Base-by-base conservation (phyloP, 306 rosid genomes). In the Glycine tomentella region DNA sequence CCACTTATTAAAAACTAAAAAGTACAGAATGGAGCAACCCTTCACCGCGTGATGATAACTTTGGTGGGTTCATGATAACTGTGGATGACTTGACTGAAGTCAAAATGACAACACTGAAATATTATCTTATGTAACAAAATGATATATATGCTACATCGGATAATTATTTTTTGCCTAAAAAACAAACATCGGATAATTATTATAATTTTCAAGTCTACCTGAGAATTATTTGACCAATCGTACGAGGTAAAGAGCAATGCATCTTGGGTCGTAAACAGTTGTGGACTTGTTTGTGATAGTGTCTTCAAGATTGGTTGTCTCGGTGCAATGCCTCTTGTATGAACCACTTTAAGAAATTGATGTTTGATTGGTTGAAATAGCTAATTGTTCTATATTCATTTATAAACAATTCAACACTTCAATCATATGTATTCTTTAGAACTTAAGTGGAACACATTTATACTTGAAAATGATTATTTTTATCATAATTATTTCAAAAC, bases 331-430 rank as follows among this genome's bases (percentile, higher is more conserved):
- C 69, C 69, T 64, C 7, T 65, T 56, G 17, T 48, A 50, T 15
- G 33, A 50, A 34, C 8, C 49, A 76, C 71, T 63, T 6, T 8
- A 2, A 14, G 69, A 42, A 42, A 14, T 77, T 40, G 55, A 66
- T 16, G 33, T 56, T 66, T 16, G 2, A 12, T 49, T 64, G 20
- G 5, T 61, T 42, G 33, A 62, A 14, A 16, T 36, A 52, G 33
- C 46, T 42, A 20, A 45, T 44, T 14, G 61, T 25, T 25, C 31
- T 25, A 11, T 9, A 15, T 33, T 40, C 14, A 63, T 8, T 11
- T 6, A 7, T 12, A 75, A 59, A 77, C 73, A 50, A 64, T 11
- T 73, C 61, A 75, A 52, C 72, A 64, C 73, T 50, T 34, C 12
- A 50, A 11, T 78, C 48, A 14, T 52, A 4, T 65, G 20, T 40